Evolutionary conservation across 2,329 filamentous ascomycete species (phyloP).

Genomic region (Pseudopyricularia cyperi): DNA sequence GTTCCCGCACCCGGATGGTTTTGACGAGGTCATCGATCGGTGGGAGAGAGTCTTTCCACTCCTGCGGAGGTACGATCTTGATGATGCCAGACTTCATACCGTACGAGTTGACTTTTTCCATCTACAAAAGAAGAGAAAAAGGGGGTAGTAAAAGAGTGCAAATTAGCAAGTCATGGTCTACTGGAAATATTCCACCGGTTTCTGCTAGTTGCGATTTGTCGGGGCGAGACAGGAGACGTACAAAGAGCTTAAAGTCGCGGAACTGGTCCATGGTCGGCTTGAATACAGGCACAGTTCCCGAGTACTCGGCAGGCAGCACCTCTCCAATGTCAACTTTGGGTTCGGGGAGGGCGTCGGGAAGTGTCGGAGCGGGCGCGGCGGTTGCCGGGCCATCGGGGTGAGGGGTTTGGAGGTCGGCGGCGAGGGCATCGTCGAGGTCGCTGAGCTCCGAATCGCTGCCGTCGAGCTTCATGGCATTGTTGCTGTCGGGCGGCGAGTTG

Average conservation of each 20-base stretch:
- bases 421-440: constrained; percentile 45
- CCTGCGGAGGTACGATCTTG: constrained; percentile 83
- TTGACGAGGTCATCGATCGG: constrained; percentile 77
- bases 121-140: constrained; percentile 24
- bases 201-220: not conserved
- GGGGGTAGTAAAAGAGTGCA: no score
- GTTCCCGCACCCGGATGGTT: constrained; percentile 85
- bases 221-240: constrained; percentile 21
- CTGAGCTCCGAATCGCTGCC: constrained; percentile 53
- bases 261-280: constrained; percentile 94
- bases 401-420: constrained; percentile 17
- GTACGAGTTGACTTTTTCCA: constrained; percentile 77
- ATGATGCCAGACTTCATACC: constrained; percentile 97
- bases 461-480: constrained; percentile 45
- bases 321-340: constrained; percentile 52
- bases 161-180: not conserved
- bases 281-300: constrained; percentile 85
- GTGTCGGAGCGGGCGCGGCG: not conserved
- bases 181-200: not conserved
- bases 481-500: constrained; percentile 52
- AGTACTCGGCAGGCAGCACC: constrained; percentile 76
- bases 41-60: constrained; percentile 80
- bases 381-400: constrained; percentile 5
- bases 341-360: constrained; percentile 9
- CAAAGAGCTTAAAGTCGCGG: constrained; percentile 81